phyloP scores from a whole-genome alignment of 176 grass and related monocot genomes.

The Areca catechu region DNA sequence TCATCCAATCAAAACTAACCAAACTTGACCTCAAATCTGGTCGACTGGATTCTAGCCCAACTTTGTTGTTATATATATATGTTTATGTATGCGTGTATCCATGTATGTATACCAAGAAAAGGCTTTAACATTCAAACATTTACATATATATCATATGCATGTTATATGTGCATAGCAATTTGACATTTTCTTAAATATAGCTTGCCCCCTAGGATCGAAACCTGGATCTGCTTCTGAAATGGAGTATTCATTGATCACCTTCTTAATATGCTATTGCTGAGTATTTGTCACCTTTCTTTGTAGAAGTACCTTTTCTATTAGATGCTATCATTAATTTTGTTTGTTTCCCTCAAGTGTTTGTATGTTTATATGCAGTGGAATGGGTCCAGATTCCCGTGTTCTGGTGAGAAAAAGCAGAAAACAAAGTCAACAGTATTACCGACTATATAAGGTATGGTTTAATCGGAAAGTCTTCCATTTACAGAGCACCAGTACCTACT shows the following conservation, averaged over 20 bases:
- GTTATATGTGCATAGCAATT: background rate
- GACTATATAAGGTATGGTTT: slow-evolving; percentile 62
- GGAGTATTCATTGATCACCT: too few species aligned
- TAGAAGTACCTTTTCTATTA: too few species aligned
- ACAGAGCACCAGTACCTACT: too few species aligned
- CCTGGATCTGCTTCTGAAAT: too few species aligned
- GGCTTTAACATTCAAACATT: too few species aligned
- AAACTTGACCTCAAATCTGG: background rate
- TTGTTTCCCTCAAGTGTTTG: too few species aligned
- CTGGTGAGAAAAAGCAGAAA: slow-evolving; percentile 76
- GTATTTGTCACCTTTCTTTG: too few species aligned
- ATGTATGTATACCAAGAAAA: background rate
- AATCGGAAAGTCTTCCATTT: too few species aligned
- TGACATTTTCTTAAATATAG: too few species aligned
- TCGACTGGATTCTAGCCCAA: background rate
- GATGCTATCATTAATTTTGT: too few species aligned
- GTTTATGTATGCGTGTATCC: background rate
- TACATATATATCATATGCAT: background rate
- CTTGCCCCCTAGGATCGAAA: too few species aligned
- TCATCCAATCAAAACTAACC: background rate
- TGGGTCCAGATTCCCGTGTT: slow-evolving; percentile 86
- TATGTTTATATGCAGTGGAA: slow-evolving; percentile 46
- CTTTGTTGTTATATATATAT: background rate
- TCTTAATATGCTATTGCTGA: too few species aligned
- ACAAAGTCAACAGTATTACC: slow-evolving; percentile 77